phyloP scores from a whole-genome alignment of 1,284 basidiomycete species.

The Ganoderma multipileum region DNA sequence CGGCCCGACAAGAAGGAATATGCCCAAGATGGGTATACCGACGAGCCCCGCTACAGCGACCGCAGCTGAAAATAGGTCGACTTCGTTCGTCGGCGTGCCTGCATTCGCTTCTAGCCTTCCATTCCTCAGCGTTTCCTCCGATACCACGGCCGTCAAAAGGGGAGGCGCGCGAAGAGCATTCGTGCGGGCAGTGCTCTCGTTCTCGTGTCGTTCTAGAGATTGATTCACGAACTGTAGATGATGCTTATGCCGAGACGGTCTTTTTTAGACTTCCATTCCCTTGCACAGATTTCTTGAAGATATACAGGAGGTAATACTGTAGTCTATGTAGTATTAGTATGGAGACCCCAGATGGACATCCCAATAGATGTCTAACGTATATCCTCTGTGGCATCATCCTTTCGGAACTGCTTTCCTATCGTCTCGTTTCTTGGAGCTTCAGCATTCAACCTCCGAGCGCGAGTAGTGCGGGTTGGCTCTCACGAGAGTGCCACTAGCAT shows the following conservation, averaged over 20 bases:
- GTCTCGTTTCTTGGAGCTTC: not conserved
- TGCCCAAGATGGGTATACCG: conserved; percentile 13
- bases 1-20: conserved; percentile 23
- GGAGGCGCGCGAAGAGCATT: not conserved
- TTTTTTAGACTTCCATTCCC: not conserved
- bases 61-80: not conserved
- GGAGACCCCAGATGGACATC: not conserved
- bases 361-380: conserved; percentile 7
- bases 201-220: not conserved
- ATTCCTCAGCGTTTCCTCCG: not conserved
- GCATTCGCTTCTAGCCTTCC: not conserved
- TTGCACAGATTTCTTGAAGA: not conserved
- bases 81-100: not conserved
- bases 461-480: not conserved
- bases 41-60: conserved; percentile 20
- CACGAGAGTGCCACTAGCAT: not conserved
- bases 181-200: not conserved
- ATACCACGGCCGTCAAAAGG: not conserved
- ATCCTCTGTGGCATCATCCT: not conserved
- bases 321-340: conserved; percentile 5
- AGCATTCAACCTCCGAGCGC: not conserved
- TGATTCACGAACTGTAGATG: not conserved
- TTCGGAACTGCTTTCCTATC: not conserved
- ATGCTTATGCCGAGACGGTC: not conserved
- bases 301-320: not conserved